phyloP scores from a whole-genome alignment of 2,329 filamentous ascomycete species.

The Alternaria brassicicola region DNA sequence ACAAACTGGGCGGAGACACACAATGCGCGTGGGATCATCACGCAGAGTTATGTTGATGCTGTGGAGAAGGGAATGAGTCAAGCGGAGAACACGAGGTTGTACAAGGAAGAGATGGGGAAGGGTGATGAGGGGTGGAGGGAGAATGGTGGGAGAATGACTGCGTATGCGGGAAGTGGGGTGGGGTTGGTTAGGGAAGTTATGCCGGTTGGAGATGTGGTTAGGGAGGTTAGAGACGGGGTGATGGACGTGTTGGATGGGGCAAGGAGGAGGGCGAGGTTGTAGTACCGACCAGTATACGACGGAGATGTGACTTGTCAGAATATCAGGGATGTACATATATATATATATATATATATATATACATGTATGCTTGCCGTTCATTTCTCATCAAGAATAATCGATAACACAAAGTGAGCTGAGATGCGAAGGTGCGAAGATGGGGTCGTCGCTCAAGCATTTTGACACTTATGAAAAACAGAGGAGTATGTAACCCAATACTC shows the following conservation, averaged over 20 bases:
- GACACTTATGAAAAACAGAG: not conserved
- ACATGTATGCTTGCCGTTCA: not conserved
- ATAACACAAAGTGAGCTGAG: not conserved
- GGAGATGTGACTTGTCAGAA: not conserved
- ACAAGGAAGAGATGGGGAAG: slow-evolving; percentile 56
- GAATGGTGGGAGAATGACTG: slow-evolving; percentile 59
- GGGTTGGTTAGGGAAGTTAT: slow-evolving; percentile 61
- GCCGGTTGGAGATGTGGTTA: slow-evolving; percentile 60
- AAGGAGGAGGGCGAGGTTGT: not conserved
- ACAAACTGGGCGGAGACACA: slow-evolving; percentile 65
- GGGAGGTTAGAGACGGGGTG: slow-evolving; percentile 53
- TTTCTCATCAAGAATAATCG: not conserved
- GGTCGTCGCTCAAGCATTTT: not conserved
- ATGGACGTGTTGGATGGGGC: not conserved
- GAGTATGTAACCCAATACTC: not conserved
- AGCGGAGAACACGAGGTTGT: slow-evolving; percentile 54
- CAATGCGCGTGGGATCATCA: slow-evolving; percentile 64
- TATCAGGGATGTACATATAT: not conserved
- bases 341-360: slow-evolving; percentile 2
- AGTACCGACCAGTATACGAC: not conserved
- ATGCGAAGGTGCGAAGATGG: not conserved
- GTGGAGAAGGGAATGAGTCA: slow-evolving; percentile 46
- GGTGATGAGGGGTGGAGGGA: slow-evolving; percentile 60
- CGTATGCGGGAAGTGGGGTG: slow-evolving; percentile 67
- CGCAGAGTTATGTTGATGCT: slow-evolving; percentile 57